Evolutionary conservation across 768 basidiomycete genomes (phyloP).

Genomic region (Tremella fuciformis): DNA sequence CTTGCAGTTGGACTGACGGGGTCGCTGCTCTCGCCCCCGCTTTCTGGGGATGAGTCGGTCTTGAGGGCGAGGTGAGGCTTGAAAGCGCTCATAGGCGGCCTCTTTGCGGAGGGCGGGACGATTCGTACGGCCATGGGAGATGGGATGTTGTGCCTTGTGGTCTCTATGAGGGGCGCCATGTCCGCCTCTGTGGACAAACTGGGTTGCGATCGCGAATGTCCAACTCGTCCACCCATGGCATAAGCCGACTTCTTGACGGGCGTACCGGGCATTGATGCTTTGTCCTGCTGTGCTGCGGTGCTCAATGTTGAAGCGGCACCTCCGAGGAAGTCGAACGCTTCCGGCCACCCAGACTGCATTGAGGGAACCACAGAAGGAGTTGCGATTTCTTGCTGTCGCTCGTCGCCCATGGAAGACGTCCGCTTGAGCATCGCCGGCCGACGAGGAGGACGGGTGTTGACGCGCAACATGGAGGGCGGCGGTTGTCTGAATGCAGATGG

Average conservation of each 20-base stretch:
- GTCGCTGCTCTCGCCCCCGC: slow-evolving; percentile 22
- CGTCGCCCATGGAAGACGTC: slow-evolving; percentile 46
- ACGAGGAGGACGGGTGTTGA: slow-evolving; percentile 16
- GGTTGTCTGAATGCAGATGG: slow-evolving; percentile 14
- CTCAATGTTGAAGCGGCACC: slow-evolving; percentile 23
- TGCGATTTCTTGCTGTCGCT: slow-evolving; percentile 27
- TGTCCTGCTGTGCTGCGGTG: slow-evolving; percentile 22
- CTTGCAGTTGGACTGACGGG: slow-evolving; percentile 41
- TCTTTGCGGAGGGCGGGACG: slow-evolving; percentile 13
- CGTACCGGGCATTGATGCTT: slow-evolving; percentile 48
- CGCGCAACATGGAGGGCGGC: slow-evolving; percentile 7
- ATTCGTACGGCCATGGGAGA: background rate
- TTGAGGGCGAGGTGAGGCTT: background rate
- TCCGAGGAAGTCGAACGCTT: slow-evolving; percentile 42
- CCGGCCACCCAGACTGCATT: slow-evolving; percentile 40
- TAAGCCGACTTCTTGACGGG: slow-evolving; percentile 42
- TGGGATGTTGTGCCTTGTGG: slow-evolving; percentile 13
- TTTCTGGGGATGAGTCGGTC: slow-evolving; percentile 8
- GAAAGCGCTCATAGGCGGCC: slow-evolving; percentile 6
- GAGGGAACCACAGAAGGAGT: slow-evolving; percentile 39
- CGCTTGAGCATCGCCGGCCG: slow-evolving; percentile 45
- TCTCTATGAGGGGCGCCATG: slow-evolving; percentile 10
- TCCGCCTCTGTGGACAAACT: slow-evolving; percentile 17
- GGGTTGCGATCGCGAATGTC: slow-evolving; percentile 44
- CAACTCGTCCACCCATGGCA: slow-evolving; percentile 14